Base-by-base conservation (phyloP, 495 filamentous ascomycete species). In the Aspergillus indologenus region DNA sequence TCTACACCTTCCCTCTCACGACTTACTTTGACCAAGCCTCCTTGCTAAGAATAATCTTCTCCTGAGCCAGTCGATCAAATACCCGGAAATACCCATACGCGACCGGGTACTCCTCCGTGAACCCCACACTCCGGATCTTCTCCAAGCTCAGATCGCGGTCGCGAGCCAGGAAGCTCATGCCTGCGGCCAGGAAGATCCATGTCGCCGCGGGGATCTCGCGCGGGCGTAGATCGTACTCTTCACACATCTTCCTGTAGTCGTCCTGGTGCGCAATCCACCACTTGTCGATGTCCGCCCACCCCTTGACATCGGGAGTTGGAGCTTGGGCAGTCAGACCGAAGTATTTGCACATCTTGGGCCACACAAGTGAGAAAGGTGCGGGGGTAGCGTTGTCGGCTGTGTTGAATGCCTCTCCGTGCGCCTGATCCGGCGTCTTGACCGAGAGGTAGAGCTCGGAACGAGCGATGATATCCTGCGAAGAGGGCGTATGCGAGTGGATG, bases 361-460 rank as follows among this genome's bases (percentile, higher is more conserved):
- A 58, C 11, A 23, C 21, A 31, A 53, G 0, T 11, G 20, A 1
- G 47, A 31, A 58, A 1, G 47, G 34, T 0, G 15, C 47, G 12
- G 47, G 56, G n/a, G 47, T 58, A 46, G 73, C 56, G 74, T 75
- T 71, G 54, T 91, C 84, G 23, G 63, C 67, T 46, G 87, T 85
- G 56, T 84, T 77, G 68, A 80, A 86, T 1, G 81, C 81, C 54
- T 81, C 83, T 14, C 71, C 75, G 44, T 69, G 65, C 0, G 81
- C 77, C 55, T 88, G 81, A 1, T 72, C 61, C 1, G 63, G 63
- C 19, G 68, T 47, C 44, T 70, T 50, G 5, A 74, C 21, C 4
- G 68, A 71, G 3, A 71, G 72, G 56, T 67, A 73, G 54, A 81
- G 75, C 45, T 73, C 65, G 23, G 77, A 71, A 0, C 64, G 63